Base-by-base conservation (phyloP, 2,329 filamentous ascomycete species). In the Aspergillus fructus region DNA sequence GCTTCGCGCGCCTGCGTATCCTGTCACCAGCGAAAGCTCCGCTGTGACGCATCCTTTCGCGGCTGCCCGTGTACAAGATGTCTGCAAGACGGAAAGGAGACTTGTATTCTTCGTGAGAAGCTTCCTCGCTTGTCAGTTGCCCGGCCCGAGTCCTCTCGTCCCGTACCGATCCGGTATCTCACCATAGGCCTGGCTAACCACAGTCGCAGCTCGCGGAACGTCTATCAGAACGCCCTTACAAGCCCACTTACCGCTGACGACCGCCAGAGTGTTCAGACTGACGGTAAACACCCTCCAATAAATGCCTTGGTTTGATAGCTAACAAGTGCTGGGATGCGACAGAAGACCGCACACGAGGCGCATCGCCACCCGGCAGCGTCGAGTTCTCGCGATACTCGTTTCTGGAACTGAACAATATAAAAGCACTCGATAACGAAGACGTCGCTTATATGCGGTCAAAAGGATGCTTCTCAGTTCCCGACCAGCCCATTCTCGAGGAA, bases 361-460 rank as follows among this genome's bases (percentile, higher is more conserved):
- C 48, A 40, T 12, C 48, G 2, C 48, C 48, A 40, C 33, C 34
- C 15, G 48, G 48, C 33, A 50, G 12, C 13, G 48, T 50, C 34
- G 48, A 50, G 11, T 50, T 50, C 13, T 50, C 48, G 2, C 48
- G 21, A 12, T 55, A 55, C 45, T 34, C 45, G 8, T 55, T 49
- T 19, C 53, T 55, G 15, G 53, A 55, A 24, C 12, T 55, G 23
- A 40, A 42, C 11, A 55, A 55, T 40, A 33, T 49, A 1, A 34
- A 49, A 21, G 37, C 42, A 4, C 41, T 51, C 3, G 54, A 52
- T 30, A 52, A 21, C 33, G 54, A 56, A 8, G 54, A 56, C 27
- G 40, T 56, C 6, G 30, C 47, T n/a, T 50, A 51, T 46, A 19
- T 56, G 8, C 19, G 33, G 9, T 51, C 54, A 15, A 56, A 56